These are phyloP conservation scores for Nymphaea thermarum DNA, from an alignment of 164 flowering plant genomes.

Conservation along the genomic window DNA sequence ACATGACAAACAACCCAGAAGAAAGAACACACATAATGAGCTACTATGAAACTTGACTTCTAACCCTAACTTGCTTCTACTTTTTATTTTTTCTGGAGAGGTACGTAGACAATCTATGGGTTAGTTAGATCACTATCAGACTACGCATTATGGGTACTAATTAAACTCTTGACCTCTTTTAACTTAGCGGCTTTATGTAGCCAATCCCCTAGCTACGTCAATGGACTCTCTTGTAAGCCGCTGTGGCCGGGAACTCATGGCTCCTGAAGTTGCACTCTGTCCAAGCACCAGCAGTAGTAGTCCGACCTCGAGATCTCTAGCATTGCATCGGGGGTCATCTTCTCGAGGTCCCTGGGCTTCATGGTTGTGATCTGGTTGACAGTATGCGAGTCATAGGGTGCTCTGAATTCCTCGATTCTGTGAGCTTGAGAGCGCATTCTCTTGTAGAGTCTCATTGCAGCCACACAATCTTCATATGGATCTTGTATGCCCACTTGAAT, in stretches of 20 bases:
- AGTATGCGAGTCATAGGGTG: slow-evolving; percentile 52
- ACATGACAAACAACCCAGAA: no score
- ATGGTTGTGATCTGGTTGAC: slow-evolving; percentile 42
- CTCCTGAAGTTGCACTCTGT: slow-evolving; percentile 15
- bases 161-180: no score
- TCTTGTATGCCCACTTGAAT: slow-evolving; percentile 77
- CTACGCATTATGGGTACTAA: no score
- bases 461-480: slow-evolving; percentile 83
- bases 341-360: slow-evolving; percentile 76
- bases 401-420: slow-evolving; percentile 29
- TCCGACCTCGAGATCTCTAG: slow-evolving; percentile 73
- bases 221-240: no score
- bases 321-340: slow-evolving; percentile 63
- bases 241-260: neutral
- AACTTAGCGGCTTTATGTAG: no score
- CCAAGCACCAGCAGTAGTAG: slow-evolving; percentile 89
- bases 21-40: no score
- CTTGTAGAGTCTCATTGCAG: slow-evolving; percentile 76
- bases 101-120: no score
- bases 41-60: no score
- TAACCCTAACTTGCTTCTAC: no score
- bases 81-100: no score
- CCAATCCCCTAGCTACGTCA: no score
- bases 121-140: no score
- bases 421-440: slow-evolving; percentile 67